Evolutionary conservation across 2,329 filamentous ascomycete species (phyloP), one percentile per base, ranked within the genome.

Genomic region (Claviceps spartinae): DNA sequence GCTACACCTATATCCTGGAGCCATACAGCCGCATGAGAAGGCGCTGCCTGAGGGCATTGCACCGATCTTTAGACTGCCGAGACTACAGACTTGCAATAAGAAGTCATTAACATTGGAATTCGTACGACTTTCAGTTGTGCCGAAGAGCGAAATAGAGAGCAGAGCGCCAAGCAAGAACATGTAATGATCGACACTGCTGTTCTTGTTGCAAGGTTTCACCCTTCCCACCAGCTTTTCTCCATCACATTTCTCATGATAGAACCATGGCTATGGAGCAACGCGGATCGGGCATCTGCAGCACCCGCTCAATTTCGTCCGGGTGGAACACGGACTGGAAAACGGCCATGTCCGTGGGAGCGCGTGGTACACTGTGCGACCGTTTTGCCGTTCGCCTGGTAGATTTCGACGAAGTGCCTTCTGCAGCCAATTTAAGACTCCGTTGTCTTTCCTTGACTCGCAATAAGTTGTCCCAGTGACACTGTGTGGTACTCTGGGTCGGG

Each of bases 311-410:
- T 62, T 78, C 76, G 6, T 60, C 62, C 34, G 65, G 58, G 55
- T 72, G 68, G 56, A 83, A 82, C 42, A 79, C 70, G 13, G 69
- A 66, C 52, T 69, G 65, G 56, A 81, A 83, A 51, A 81, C 75
- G 22, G 74, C 67, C 52, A 73, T 69, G 63, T 82, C 78, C 34
- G 60, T 67, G 50, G 34, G 68, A 56, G 57, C 63, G 56, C 5
- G n/a, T n/a, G n/a, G n/a, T n/a, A n/a, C 22, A 24, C 22, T 24
- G 22, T 5, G 22, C n/a, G 22, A 5, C 22, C 5, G 22, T 24
- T 24, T 4, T 4, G 22, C 22, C 22, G 22, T 24, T 24, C 4
- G 2, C 22, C 22, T 24, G 20, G 2, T 62, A 18, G 40, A 20
- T 11, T 20, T 11, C 24, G 63, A 61, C 52, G 59, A 58, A n/a